Base-by-base conservation (phyloP, 2,329 filamentous ascomycete genomes). In the Dothistroma septosporum region DNA sequence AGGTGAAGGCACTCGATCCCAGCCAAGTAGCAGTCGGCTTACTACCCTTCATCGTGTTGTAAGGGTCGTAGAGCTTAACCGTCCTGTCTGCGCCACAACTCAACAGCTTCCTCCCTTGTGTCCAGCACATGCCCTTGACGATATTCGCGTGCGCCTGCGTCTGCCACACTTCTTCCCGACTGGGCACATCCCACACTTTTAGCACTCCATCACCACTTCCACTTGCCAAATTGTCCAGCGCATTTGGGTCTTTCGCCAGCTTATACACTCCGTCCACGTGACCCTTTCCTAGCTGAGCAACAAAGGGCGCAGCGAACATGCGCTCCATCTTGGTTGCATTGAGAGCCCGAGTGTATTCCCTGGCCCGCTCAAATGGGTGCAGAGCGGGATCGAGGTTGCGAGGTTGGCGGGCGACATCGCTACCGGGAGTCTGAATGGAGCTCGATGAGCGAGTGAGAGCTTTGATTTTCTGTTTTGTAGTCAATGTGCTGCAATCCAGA, bases 251-350 rank as follows among this genome's bases (percentile, higher is more conserved):
- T 60, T 80, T 80, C 12, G 78, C 78, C 47, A 81, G 75, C 11
- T 72, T 75, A 68, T 81, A 82, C 16, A 82, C 79, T 55, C 94
- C 94, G 72, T 99, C 94, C 59, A 97, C 90, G 77, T 99, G 94
- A 21, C 94, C 93, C 33, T 85, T 83, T 57, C 93, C 93, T 24
- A 99, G 85, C 75, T 97, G 91, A 0, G 84, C 90, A 49, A 99
- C 78, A 72, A 96, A 96, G 3, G 90, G 90, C 57, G 87, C 82
- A 32, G 88, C 88, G 76, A 96, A 96, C 89, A 97, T 93, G 69
- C 92, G 89, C 78, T 96, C 91, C 63, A 97, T 79, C 76, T 97
- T 97, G 61, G 92, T 91, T 28, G 92, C 92, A 84, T 91, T 90
- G 63, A 90, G 79, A 11, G 88, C 87, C 68, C 87, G 79, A 14